Evolutionary conservation across 805 yeast genomes (phyloP).

Genomic region (Barnettozyma pratensis): DNA sequence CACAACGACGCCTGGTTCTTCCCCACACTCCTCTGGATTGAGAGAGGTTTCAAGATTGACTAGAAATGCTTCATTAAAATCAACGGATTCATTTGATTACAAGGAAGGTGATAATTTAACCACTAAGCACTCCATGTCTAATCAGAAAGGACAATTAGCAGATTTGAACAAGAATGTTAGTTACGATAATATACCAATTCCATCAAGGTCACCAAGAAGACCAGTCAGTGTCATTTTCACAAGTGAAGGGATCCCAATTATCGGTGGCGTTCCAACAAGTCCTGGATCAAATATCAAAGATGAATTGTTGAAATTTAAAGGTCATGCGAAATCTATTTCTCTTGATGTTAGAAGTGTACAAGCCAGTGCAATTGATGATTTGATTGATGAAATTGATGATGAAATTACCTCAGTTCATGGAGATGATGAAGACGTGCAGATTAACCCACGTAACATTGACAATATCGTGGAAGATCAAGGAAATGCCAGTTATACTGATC

Average conservation of each 20-base stretch:
- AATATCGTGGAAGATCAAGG: not conserved
- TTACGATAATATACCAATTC: conserved; percentile 16
- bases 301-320: conserved; percentile 1
- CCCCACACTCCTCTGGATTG: not conserved
- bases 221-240: conserved; percentile 14
- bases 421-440: not conserved
- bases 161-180: not conserved
- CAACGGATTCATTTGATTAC: conserved; percentile 20
- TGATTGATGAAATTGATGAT: conserved; percentile 11
- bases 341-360: not conserved
- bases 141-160: not conserved
- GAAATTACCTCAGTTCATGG: conserved; percentile 4
- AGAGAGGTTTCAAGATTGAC: not conserved
- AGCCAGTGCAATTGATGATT: conserved; percentile 6
- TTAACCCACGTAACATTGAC: not conserved
- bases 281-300: not conserved
- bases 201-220: conserved; percentile 26
- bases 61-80: conserved; percentile 1
- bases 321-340: conserved; percentile 1
- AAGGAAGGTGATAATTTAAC: conserved; percentile 10
- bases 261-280: conserved; percentile 6
- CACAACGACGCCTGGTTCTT: not conserved
- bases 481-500: not conserved
- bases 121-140: not conserved
- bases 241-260: too few species aligned